Evolutionary conservation across 768 basidiomycete species (phyloP).

Genomic region (Mycena sanguinolenta): DNA sequence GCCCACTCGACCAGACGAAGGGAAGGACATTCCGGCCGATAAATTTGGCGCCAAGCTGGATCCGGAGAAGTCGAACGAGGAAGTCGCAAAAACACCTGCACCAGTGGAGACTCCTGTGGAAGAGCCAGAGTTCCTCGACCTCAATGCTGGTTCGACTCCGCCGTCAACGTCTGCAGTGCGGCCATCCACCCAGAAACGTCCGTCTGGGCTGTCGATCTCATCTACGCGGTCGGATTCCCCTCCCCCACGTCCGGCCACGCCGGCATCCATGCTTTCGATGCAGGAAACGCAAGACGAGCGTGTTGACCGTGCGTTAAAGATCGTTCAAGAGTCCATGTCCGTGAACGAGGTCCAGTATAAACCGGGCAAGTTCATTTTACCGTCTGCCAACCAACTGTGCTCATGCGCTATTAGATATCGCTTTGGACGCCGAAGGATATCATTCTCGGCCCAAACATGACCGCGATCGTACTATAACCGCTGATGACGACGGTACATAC

Average conservation of each 20-base stretch:
- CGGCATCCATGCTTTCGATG: constrained; percentile 46
- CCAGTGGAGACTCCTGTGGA: constrained; percentile 39
- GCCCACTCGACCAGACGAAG: constrained; percentile 65
- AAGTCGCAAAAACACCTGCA: constrained; percentile 38
- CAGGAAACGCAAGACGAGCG: constrained; percentile 53
- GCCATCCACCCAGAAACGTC: constrained; percentile 31
- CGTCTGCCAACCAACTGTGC: neutral
- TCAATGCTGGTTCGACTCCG: constrained; percentile 64
- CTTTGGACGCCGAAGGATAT: constrained; percentile 88
- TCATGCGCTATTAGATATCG: constrained; percentile 65
- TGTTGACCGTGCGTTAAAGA: constrained; percentile 66
- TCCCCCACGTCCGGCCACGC: constrained; percentile 21
- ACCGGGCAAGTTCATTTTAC: constrained; percentile 59
- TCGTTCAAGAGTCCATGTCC: constrained; percentile 56
- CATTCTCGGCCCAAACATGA: constrained; percentile 62
- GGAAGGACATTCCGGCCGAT: constrained; percentile 47
- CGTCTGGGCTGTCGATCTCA: constrained; percentile 24
- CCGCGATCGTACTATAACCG: constrained; percentile 56
- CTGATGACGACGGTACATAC: constrained; percentile 41
- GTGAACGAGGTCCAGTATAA: constrained; percentile 74
- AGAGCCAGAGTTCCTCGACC: constrained; percentile 89
- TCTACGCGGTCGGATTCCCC: constrained; percentile 11
- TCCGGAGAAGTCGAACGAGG: constrained; percentile 42
- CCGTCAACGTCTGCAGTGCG: constrained; percentile 11
- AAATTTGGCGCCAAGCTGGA: constrained; percentile 58